Evolutionary conservation across 2,329 filamentous ascomycete species (phyloP).

Genomic region (Chlorencoelia australis): DNA sequence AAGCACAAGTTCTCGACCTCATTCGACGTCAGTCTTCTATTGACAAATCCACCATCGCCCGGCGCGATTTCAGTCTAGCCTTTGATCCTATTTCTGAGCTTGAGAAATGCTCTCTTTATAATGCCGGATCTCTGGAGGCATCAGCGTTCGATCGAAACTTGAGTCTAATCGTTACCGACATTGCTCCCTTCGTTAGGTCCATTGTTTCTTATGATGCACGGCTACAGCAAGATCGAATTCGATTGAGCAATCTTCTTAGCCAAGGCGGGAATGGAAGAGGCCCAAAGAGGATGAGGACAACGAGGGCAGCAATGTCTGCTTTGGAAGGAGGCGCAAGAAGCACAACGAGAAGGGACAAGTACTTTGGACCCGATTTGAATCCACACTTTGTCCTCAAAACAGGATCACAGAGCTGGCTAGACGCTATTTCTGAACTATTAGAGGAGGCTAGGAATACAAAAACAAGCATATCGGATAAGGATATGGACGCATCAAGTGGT

Average conservation of each 20-base stretch:
- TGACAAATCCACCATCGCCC: conserved; percentile 28
- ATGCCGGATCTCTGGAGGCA: conserved; percentile 42
- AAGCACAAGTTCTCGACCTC: conserved; percentile 17
- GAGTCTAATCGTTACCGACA: conserved; percentile 56
- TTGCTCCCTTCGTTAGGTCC: conserved; percentile 81
- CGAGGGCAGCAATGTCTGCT: conserved; percentile 64
- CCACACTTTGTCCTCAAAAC: conserved; percentile 55
- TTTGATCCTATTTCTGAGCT: conserved; percentile 50
- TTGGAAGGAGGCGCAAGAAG: conserved; percentile 63
- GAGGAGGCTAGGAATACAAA: background rate
- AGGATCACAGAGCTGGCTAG: conserved; percentile 29
- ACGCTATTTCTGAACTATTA: conserved; percentile 11
- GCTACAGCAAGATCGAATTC: conserved; percentile 57
- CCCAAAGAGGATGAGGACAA: conserved; percentile 55
- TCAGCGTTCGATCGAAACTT: conserved; percentile 71
- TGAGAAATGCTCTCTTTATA: conserved; percentile 31
- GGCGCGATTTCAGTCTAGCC: conserved; percentile 45
- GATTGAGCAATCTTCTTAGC: conserved; percentile 51
- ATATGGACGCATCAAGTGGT: no score
- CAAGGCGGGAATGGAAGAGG: conserved; percentile 44
- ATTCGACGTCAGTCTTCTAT: conserved; percentile 12
- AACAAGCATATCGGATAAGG: conserved; percentile 1
- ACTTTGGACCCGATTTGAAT: conserved; percentile 57
- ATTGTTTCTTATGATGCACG: conserved; percentile 70
- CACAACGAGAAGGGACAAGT: conserved; percentile 58